Percentiles rank a stretch among this genome's conserved stretches.
Conservation (phyloP, 441 rosid species). For the Sinapis alba region DNA sequence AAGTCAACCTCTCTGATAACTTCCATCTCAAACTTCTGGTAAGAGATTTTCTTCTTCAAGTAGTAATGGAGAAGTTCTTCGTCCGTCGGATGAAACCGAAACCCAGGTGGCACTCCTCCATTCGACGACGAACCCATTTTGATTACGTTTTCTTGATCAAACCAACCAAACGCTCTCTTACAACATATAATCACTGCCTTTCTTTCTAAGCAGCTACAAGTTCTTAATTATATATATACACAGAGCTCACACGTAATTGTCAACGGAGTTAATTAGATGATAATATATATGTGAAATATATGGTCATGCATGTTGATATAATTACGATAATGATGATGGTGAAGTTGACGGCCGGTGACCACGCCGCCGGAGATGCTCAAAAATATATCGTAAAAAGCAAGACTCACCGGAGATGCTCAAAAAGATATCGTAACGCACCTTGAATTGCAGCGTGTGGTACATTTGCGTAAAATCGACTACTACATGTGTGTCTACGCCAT, state of each 20-base stretch:
- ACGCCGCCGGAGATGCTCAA: conserved; percentile 85
- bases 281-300: background rate
- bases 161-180: conserved; percentile 9
- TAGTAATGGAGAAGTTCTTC: conserved; percentile 95
- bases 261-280: conserved; percentile 33
- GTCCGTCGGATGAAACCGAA: conserved; percentile 93
- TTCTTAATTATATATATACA: conserved; percentile 19
- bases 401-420: conserved; percentile 55
- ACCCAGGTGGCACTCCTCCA: conserved; percentile 95
- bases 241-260: conserved; percentile 19
- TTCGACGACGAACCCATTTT: conserved; percentile 59
- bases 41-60: conserved; percentile 84
- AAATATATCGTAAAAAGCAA: conserved; percentile 80
- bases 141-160: conserved; percentile 12
- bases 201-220: conserved; percentile 36
- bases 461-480: conserved; percentile 35
- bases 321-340: conserved; percentile 29
- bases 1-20: conserved; percentile 92
- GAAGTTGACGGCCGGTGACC: conserved; percentile 94
- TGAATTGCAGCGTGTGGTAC: conserved; percentile 34
- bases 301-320: conserved; percentile 32
- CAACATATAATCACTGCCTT: conserved; percentile 12
- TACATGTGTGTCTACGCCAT: conserved; percentile 30
- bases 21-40: conserved; percentile 95
- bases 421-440: conserved; percentile 68